Base-by-base conservation (phyloP, 306 rosid genomes). In the Benincasa hispida region DNA sequence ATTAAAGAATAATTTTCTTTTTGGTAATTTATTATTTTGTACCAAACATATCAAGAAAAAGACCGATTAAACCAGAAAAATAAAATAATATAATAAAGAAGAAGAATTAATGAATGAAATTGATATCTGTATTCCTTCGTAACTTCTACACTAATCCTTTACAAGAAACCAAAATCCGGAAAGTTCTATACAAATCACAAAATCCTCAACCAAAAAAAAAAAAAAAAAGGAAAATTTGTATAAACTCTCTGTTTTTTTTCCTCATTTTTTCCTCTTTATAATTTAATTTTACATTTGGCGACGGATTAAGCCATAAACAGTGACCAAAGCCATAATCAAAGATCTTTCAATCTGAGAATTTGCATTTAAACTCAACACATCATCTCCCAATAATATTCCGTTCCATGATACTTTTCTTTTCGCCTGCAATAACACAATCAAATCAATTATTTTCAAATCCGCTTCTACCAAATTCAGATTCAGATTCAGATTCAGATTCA, bases 361-460 rank as follows among this genome's bases (percentile, higher is more conserved):
- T 75, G 90, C 82, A 54, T 89, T 84, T 76, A 92, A 72, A 12
- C 86, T 82, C 35, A 92, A 79, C 14, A 92, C 96, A 84, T 92
- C 97, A 50, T 85, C 85, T 14, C 95, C 90, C 78, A 92, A 66
- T 19, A 80, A 81, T 15, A 89, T 79, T 51, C 96, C 97, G 8
- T 84, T 80, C 10, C 81, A 4, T 15, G 88, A 80, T 1, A 82
- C 75, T 48, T 92, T 92, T 76, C 82, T 86, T 80, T 88, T 90
- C 62, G 89, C 96, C 98, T 91, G 88, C 74, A 78, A n/a, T 37
- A 9, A 41, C 7, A 8, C 11, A 39, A 7, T 39, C 45, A n/a
- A 57, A 8, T 5, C 14, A 9, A 22, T 39, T n/a, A n/a, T n/a
- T n/a, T 56, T 34, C 12, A 54, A 34, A n/a, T n/a, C n/a, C n/a